Conservation (phyloP, 2,329 filamentous ascomycete species). For the Alternaria longipes region DNA sequence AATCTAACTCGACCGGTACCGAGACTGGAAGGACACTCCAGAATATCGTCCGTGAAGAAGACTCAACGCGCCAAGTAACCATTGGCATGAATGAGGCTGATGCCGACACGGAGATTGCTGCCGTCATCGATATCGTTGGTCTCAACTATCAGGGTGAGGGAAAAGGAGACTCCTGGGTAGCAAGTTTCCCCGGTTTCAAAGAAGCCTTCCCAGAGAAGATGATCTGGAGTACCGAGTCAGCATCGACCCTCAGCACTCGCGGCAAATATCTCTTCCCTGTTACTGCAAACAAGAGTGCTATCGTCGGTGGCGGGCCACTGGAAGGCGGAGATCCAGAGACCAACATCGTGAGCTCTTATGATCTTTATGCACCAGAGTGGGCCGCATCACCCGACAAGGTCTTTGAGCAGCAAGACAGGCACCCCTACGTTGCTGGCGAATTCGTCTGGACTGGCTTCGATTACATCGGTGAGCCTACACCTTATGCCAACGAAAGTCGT, state of each 20-base stretch:
- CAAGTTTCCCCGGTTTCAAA: conserved; percentile 58
- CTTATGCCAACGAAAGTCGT: conserved; percentile 58
- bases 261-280: conserved; percentile 65
- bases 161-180: conserved; percentile 48
- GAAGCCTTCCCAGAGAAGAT: conserved; percentile 59
- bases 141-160: conserved; percentile 67
- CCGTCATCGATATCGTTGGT: conserved; percentile 59
- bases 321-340: conserved; percentile 48
- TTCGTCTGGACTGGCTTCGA: conserved; percentile 64
- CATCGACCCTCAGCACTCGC: conserved; percentile 59
- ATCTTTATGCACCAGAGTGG: conserved; percentile 60
- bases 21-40: conserved; percentile 50
- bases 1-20: conserved; percentile 49
- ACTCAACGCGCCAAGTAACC: conserved; percentile 58
- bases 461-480: conserved; percentile 62
- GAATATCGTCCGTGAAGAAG: conserved; percentile 58
- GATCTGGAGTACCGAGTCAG: conserved; percentile 42
- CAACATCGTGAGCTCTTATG: conserved; percentile 60
- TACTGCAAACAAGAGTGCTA: conserved; percentile 49
- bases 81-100: conserved; percentile 59
- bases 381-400: conserved; percentile 64
- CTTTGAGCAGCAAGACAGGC: conserved; percentile 59
- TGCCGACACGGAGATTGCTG: conserved; percentile 52
- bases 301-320: conserved; percentile 48
- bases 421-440: conserved; percentile 63